phyloP scores from a whole-genome alignment of 148 eudicot species.

The Fagopyrum homotropicum region DNA sequence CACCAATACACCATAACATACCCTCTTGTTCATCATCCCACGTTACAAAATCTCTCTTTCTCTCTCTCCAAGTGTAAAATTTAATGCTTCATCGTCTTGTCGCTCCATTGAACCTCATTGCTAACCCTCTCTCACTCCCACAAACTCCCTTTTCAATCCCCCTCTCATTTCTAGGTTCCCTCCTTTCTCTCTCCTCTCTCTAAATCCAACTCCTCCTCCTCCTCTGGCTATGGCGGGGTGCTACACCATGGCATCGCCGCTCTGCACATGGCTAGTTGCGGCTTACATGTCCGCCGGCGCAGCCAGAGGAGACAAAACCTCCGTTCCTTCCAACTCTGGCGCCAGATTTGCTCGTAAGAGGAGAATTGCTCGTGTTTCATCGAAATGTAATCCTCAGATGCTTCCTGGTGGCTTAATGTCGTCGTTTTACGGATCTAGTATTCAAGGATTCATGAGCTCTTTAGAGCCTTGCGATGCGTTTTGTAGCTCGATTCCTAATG shows the following conservation, averaged over 20 bases:
- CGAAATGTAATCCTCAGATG: conserved; percentile 19
- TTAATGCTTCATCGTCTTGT: neutral
- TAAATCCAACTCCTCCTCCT: neutral
- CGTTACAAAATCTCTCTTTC: neutral
- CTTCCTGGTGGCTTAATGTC: conserved; percentile 19
- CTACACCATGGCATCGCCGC: conserved; percentile 40
- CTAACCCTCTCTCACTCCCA: neutral
- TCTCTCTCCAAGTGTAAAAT: neutral
- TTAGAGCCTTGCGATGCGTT: conserved; percentile 36
- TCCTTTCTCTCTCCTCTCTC: neutral
- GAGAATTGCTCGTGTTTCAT: conserved; percentile 16
- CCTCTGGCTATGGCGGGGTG: conserved; percentile 33
- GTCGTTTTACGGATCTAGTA: conserved; percentile 30
- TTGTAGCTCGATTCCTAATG: conserved; percentile 19
- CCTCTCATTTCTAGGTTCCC: neutral
- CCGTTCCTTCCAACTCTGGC: conserved; percentile 8
- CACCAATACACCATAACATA: too few species aligned
- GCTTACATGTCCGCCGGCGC: conserved; percentile 43
- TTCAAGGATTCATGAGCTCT: conserved; percentile 34
- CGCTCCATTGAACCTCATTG: neutral
- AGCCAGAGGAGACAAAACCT: conserved; percentile 15
- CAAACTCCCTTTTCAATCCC: neutral
- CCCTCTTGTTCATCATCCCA: too few species aligned
- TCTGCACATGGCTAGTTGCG: conserved; percentile 58
- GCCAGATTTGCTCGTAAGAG: conserved; percentile 18